These are phyloP conservation scores for Ulota crispa DNA, from an alignment of 225 moss, liverwort and hornwort species.

Conservation along the genomic window DNA sequence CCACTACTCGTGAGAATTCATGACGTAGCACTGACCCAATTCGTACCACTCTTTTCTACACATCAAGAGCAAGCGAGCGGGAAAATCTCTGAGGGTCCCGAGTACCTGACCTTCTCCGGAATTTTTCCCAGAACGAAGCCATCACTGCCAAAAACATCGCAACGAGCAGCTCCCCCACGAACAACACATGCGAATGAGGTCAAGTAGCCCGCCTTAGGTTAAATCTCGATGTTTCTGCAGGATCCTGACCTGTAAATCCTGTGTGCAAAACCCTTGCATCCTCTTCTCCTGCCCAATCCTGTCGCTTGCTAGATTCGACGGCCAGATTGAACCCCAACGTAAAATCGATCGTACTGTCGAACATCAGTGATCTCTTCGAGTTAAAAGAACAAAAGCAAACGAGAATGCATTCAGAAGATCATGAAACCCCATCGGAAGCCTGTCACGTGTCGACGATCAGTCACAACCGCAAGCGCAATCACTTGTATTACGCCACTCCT, in stretches of 20 bases:
- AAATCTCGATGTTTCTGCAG: background rate
- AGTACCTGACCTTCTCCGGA: background rate
- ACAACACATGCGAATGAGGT: background rate
- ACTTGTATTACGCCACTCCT: background rate
- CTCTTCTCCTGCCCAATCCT: background rate
- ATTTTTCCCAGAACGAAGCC: background rate
- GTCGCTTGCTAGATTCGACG: background rate
- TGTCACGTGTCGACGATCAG: background rate
- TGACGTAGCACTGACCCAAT: background rate
- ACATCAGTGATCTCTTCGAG: background rate
- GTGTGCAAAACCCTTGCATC: background rate
- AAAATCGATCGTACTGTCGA: background rate
- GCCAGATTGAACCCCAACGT: background rate
- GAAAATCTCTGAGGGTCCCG: too few species aligned
- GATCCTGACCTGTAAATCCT: background rate
- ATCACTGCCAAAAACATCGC: background rate
- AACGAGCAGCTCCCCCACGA: background rate
- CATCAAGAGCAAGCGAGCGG: too few species aligned
- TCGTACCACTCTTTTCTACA: too few species aligned
- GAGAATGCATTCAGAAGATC: background rate
- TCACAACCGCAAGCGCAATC: background rate
- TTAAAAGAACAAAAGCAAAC: background rate
- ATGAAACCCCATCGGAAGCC: conserved; percentile 7
- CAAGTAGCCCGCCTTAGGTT: background rate
- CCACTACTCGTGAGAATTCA: conserved; percentile 19